phyloP scores from a whole-genome alignment of 345 rosid genomes.

The Citrus hindsii region DNA sequence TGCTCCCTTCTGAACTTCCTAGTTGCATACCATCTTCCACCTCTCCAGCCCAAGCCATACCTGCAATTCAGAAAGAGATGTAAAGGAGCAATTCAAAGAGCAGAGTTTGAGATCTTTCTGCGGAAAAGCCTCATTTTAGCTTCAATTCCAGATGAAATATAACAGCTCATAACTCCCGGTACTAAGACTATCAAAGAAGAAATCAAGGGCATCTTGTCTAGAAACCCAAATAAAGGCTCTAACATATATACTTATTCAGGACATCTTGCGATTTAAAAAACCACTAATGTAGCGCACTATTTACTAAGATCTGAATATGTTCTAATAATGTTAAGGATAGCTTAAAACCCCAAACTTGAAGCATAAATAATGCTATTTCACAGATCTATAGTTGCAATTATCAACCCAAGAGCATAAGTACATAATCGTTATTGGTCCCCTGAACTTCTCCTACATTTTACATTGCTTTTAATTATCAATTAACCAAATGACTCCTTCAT shows the following conservation, averaged over 20 bases:
- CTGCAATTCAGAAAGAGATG: slow-evolving; percentile 35
- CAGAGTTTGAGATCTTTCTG: background rate
- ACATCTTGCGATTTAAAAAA: background rate
- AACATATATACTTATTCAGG: background rate
- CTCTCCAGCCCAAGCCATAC: slow-evolving; percentile 93
- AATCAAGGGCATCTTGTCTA: background rate
- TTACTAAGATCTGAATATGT: background rate
- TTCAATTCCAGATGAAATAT: background rate
- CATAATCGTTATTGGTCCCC: background rate
- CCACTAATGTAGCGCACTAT: background rate
- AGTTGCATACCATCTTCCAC: slow-evolving; percentile 87
- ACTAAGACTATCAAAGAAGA: background rate
- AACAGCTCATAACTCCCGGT: background rate
- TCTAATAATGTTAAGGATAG: background rate
- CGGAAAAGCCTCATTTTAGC: background rate
- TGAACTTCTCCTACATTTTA: background rate
- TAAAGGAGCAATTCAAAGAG: background rate
- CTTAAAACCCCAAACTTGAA: no score
- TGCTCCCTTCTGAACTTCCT: slow-evolving; percentile 80
- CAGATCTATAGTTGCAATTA: background rate
- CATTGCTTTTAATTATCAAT: background rate
- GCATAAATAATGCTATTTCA: background rate
- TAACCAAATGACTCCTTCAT: background rate
- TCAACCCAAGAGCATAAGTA: background rate
- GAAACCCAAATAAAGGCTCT: background rate